Base-by-base conservation (phyloP, 2,329 filamentous ascomycete species). In the Fusarium mangiferae region DNA sequence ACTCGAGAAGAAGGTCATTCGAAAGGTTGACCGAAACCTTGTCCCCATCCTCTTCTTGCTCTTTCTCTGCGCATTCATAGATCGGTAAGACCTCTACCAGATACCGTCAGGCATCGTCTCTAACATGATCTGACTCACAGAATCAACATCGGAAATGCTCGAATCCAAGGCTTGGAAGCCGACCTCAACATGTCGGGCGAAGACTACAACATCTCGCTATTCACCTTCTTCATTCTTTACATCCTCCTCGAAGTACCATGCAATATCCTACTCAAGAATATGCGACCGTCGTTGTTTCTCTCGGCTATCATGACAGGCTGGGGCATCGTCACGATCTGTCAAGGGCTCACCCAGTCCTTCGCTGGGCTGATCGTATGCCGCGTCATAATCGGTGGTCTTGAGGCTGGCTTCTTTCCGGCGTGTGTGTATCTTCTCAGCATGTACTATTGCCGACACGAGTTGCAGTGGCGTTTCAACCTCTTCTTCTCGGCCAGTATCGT, bases 71-170 rank as follows among this genome's bases (percentile, higher is more conserved):
- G 45, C 45, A 0, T 48, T 48, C 26, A 48, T 48, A 17, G 45
- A 48, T n/a, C 20, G 45, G 45, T 48, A 12, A 30, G 26, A 17
- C 10, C 20, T 30, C 4, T 4, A 17, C 10, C 10, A 9, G 0
- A 6, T 12, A 12, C 6, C 1, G 5, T n/a, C 20, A 12, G 5
- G 0, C 14, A 30, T n/a, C 0, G 6, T n/a, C 4, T 8, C 45
- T 48, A 48, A 48, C 3, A 48, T 48, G 45, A n/a, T 17, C 10
- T n/a, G 7, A n/a, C 12, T 12, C 17, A 20, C 13, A 48, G 45
- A 48, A 48, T 48, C 7, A 48, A 48, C 20, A 48, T 48, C 7
- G 45, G 45, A 3, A 48, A 48, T n/a, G 45, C 45, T 30, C 45
- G 45, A n/a, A 48, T 48, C 20, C 45, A 48, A 4, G 45, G 45